These are phyloP conservation scores for Fusarium sp. DNA, from an alignment of 2,329 filamentous ascomycete species.

Conservation along the genomic window DNA sequence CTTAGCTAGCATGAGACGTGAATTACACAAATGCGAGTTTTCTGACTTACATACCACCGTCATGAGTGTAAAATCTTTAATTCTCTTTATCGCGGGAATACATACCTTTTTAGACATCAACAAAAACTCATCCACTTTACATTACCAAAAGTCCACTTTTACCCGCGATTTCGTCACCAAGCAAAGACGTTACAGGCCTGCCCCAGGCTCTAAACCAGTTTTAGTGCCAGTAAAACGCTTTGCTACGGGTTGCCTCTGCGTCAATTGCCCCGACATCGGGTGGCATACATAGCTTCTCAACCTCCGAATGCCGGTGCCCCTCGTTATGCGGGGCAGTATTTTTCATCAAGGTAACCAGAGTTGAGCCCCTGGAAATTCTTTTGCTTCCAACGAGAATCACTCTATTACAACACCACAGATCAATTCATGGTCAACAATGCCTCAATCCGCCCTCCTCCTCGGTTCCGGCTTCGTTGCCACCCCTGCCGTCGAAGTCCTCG, in stretches of 20 bases:
- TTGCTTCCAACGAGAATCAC: conserved; percentile 21
- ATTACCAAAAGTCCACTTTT: conserved; percentile 14
- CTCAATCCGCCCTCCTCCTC: conserved; percentile 45
- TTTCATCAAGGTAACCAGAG: not conserved
- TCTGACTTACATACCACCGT: not conserved
- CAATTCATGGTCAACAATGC: conserved; percentile 39
- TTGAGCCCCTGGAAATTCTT: conserved; percentile 19
- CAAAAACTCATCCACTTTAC: conserved; percentile 1
- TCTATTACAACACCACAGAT: conserved; percentile 8
- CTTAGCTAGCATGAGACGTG: not conserved
- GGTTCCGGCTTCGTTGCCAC: conserved; percentile 70
- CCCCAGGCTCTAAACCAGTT: conserved; percentile 2
- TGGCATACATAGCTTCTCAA: not conserved
- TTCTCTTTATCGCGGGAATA: conserved; percentile 7
- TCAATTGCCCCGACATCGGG: conserved; percentile 22
- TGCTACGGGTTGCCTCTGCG: conserved; percentile 13
- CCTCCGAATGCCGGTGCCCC: conserved; percentile 32
- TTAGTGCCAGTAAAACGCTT: conserved; percentile 9
- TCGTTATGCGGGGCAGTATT: conserved; percentile 20
- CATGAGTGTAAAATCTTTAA: not conserved
- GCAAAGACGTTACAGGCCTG: conserved; percentile 16
- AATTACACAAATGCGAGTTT: not conserved
- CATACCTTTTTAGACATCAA: conserved; percentile 5
- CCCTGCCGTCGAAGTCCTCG: conserved; percentile 74
- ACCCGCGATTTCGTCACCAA: conserved; percentile 21